phyloP scores from a whole-genome alignment of 2,329 filamentous ascomycete genomes.

The Microascus cirrosus region DNA sequence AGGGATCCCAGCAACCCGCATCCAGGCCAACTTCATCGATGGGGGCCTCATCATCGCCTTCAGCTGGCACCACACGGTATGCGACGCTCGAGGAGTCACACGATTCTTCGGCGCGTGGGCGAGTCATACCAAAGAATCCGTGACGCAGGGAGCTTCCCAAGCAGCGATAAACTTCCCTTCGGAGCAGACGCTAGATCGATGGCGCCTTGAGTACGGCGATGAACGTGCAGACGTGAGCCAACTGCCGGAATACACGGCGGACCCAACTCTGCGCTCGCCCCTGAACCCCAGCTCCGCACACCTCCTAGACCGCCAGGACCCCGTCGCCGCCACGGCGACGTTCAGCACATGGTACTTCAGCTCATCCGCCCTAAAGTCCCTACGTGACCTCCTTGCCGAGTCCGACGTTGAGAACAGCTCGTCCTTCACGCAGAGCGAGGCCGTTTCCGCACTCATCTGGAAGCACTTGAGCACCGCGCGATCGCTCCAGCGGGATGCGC shows the following conservation, averaged over 20 bases:
- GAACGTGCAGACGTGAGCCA: not conserved
- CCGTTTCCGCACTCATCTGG: not conserved
- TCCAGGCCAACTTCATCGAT: not conserved
- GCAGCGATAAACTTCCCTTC: not conserved
- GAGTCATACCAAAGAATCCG: not conserved
- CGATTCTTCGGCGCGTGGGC: not conserved
- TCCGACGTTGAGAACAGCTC: not conserved
- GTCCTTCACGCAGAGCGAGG: not conserved
- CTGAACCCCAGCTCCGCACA: not conserved
- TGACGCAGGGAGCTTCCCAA: not conserved
- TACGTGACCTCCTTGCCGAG: not conserved
- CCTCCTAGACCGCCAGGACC: not conserved
- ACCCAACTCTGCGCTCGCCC: not conserved
- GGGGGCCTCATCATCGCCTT: not conserved
- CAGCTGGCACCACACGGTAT: not conserved
- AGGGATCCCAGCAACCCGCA: not conserved
- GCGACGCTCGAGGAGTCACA: not conserved
- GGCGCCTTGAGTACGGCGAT: not conserved
- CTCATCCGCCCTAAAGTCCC: not conserved
- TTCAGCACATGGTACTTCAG: not conserved
- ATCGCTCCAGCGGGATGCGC: not conserved
- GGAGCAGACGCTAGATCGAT: not conserved
- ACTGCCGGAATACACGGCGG: not conserved
- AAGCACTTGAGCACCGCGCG: not conserved
- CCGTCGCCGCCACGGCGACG: not conserved